Percentiles rank a stretch among this genome's conserved stretches.
phyloP scores from a whole-genome alignment of 2,329 filamentous ascomycete species.

The Arthrobotrys sphaeroides region DNA sequence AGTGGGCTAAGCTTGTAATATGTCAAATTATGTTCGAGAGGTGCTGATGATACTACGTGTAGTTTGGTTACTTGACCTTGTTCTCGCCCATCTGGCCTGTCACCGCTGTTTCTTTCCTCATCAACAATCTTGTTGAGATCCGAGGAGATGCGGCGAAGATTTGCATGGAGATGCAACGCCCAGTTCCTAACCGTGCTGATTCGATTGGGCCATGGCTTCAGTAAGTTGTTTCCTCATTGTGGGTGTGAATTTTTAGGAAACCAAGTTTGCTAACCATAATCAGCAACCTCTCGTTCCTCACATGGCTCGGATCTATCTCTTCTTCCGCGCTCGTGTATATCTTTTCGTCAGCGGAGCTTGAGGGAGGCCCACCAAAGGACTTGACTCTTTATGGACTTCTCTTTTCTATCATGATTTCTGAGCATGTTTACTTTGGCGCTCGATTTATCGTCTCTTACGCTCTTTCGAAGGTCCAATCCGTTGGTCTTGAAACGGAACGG shows the following conservation, averaged over 20 bases:
- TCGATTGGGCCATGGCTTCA: constrained; percentile 94
- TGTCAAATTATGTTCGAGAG: background rate
- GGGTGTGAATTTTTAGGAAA: background rate
- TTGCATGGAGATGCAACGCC: constrained; percentile 85
- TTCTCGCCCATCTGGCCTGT: constrained; percentile 96
- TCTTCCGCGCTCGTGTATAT: constrained; percentile 88
- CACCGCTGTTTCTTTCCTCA: constrained; percentile 84
- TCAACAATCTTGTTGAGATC: constrained; percentile 97
- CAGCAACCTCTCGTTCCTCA: constrained; percentile 79
- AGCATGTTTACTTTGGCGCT: constrained; percentile 86
- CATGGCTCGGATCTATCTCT: constrained; percentile 90
- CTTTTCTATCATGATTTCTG: constrained; percentile 81
- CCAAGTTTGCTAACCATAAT: background rate
- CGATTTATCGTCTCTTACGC: constrained; percentile 76
- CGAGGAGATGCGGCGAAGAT: constrained; percentile 95
- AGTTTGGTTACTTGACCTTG: constrained; percentile 81
- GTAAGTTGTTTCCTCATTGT: constrained; percentile 6
- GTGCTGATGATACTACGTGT: constrained; percentile 1
- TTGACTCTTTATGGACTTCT: constrained; percentile 84
- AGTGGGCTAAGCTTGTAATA: background rate
- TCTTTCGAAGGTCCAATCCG: constrained; percentile 82
- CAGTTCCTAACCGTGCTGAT: constrained; percentile 87
- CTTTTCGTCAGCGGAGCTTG: constrained; percentile 74
- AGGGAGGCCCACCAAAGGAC: constrained; percentile 73
- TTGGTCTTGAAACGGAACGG: constrained; percentile 84